A percentile compares a stretch with the other conserved stretches of the same genome.
These are phyloP conservation scores for Hydnum rufescens DNA, from an alignment of 768 basidiomycete species.

Conservation along the genomic window DNA sequence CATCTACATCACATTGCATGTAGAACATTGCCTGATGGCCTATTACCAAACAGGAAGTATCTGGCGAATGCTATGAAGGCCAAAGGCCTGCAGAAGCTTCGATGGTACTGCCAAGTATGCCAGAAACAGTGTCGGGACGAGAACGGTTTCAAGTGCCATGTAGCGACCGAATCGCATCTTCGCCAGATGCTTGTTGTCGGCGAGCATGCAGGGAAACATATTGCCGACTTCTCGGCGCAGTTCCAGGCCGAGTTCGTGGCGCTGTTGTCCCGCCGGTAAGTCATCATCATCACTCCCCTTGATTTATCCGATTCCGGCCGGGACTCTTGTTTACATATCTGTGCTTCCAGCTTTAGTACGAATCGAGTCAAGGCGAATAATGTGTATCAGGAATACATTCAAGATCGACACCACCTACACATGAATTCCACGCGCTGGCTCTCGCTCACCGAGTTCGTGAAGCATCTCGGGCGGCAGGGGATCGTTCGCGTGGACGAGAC, in stretches of 20 bases:
- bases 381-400: slow-evolving; percentile 95
- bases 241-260: slow-evolving; percentile 90
- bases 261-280: slow-evolving; percentile 64
- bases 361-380: slow-evolving; percentile 88
- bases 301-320: not conserved
- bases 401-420: slow-evolving; percentile 83
- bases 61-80: slow-evolving; percentile 95
- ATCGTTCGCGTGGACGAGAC: slow-evolving; percentile 91
- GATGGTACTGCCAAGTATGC: slow-evolving; percentile 99
- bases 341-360: slow-evolving; percentile 16
- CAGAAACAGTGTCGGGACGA: slow-evolving; percentile 97
- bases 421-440: slow-evolving; percentile 99
- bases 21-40: not conserved
- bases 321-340: not conserved
- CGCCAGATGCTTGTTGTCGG: slow-evolving; percentile 96
- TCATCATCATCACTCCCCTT: no score
- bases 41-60: slow-evolving; percentile 28
- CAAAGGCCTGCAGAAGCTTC: slow-evolving; percentile 83
- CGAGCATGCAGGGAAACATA: slow-evolving; percentile 81
- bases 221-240: slow-evolving; percentile 67
- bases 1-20: not conserved
- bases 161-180: slow-evolving; percentile 71
- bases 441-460: slow-evolving; percentile 87
- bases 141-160: slow-evolving; percentile 97
- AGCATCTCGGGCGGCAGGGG: slow-evolving; percentile 70